phyloP scores from a whole-genome alignment of 2,329 filamentous ascomycete genomes.

The Cladophialophora carrionii region DNA sequence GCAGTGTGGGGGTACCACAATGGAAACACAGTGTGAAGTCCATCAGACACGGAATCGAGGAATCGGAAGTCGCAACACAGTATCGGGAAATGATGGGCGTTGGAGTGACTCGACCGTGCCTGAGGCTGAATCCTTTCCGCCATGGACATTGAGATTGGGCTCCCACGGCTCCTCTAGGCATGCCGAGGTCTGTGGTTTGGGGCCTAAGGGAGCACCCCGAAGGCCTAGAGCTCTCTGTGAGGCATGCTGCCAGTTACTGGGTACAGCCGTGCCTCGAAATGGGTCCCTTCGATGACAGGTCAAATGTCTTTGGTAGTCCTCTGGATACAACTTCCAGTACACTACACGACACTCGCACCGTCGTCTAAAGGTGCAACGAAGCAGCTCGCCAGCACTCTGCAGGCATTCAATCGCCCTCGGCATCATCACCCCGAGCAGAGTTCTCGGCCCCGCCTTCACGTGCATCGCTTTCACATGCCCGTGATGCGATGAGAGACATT shows the following conservation, averaged over 20 bases:
- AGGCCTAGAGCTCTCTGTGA: background rate
- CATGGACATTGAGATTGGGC: no score
- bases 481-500: background rate
- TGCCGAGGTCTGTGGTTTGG: background rate
- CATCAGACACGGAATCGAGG: background rate
- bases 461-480: constrained; percentile 1
- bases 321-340: background rate
- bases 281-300: no score
- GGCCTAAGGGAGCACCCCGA: background rate
- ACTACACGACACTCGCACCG: no score
- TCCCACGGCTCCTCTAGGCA: background rate
- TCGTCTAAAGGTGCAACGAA: background rate
- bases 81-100: background rate
- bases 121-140: background rate
- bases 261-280: no score
- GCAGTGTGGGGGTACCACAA: constrained; percentile 6
- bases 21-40: background rate
- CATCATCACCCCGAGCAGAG: constrained; percentile 8
- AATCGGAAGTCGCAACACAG: background rate
- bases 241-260: background rate
- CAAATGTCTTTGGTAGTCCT: no score
- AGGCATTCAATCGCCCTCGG: constrained; percentile 2
- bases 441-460: background rate
- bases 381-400: background rate
- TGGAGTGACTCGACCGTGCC: background rate